phyloP scores from a whole-genome alignment of 139 green algal genomes.

The Haematococcus lacustris region DNA sequence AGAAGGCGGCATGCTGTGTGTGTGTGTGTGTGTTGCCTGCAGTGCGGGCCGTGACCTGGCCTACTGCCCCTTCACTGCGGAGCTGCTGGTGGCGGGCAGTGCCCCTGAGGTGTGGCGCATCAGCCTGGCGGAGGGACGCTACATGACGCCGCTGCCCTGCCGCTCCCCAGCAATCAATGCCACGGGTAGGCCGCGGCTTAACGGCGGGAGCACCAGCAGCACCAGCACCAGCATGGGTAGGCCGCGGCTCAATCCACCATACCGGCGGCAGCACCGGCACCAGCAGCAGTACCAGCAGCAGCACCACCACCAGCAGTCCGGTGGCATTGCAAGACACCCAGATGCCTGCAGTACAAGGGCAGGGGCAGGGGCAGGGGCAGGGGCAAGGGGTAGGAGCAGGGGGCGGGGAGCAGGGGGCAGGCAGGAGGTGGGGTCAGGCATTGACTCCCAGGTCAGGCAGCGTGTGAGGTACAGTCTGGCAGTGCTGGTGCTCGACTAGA shows the following conservation, averaged over 20 bases:
- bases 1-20: no score
- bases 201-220: not conserved
- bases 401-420: no score
- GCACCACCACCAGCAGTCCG: not conserved
- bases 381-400: no score
- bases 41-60: conserved; percentile 70
- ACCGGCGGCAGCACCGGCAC: not conserved
- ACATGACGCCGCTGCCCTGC: conserved; percentile 67
- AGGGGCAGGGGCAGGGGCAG: no score
- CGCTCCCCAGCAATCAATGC: conserved; percentile 72
- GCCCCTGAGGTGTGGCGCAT: conserved; percentile 63
- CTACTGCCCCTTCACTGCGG: conserved; percentile 65
- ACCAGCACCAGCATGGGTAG: no score
- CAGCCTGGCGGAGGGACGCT: conserved; percentile 84
- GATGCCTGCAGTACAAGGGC: not conserved
- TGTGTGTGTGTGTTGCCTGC: not conserved
- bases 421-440: no score
- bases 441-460: no score
- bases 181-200: conserved; percentile 27
- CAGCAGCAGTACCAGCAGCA: no score
- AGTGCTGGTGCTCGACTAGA: no score
- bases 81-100: conserved; percentile 77
- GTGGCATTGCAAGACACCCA: not conserved
- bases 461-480: no score
- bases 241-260: no score